Conservation (phyloP, 2,329 filamentous ascomycete genomes). For the Stagonosporopsis cucurbitacearum region DNA sequence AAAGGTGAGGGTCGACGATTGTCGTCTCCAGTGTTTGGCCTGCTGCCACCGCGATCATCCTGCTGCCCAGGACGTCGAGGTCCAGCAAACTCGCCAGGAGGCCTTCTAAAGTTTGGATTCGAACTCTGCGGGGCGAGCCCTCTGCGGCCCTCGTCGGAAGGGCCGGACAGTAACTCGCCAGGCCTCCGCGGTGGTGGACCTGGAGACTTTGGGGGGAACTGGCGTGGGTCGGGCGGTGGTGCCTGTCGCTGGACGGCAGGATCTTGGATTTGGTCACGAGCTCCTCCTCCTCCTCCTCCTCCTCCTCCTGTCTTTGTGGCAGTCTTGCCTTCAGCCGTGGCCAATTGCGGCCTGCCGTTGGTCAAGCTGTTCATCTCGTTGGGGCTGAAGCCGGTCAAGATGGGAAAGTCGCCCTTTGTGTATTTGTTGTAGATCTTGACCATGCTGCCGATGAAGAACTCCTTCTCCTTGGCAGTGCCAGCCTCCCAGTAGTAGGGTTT, state of each 20-base stretch:
- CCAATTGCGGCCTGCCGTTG: conserved; percentile 54
- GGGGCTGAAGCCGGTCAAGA: conserved; percentile 81
- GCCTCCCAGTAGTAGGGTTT: conserved; percentile 99
- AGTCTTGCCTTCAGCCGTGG: conserved; percentile 38
- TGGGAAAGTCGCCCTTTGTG: conserved; percentile 72
- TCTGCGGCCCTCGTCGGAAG: conserved; percentile 26
- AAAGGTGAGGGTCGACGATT: conserved; percentile 35
- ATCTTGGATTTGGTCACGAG: conserved; percentile 15
- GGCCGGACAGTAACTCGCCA: conserved; percentile 24
- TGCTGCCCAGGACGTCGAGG: conserved; percentile 30
- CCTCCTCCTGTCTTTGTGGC: conserved; percentile 18
- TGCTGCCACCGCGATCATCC: conserved; percentile 30
- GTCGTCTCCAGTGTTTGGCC: conserved; percentile 41
- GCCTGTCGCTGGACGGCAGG: conserved; percentile 23
- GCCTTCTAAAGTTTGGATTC: conserved; percentile 34
- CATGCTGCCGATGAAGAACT: conserved; percentile 95
- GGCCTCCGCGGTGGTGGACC: conserved; percentile 30
- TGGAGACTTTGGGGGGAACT: conserved; percentile 31
- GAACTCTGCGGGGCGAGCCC: conserved; percentile 17
- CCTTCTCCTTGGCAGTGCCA: conserved; percentile 92
- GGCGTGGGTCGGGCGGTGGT: conserved; percentile 25
- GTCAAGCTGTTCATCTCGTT: conserved; percentile 78
- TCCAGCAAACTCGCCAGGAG: conserved; percentile 28
- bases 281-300: conserved; percentile 14
- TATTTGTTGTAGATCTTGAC: conserved; percentile 98